Percentiles rank a stretch among this genome's conserved stretches.
These are phyloP conservation scores for Apophysomyces sp. DNA, from an alignment of 371 early-diverging fungal genomes.

Conservation along the genomic window DNA sequence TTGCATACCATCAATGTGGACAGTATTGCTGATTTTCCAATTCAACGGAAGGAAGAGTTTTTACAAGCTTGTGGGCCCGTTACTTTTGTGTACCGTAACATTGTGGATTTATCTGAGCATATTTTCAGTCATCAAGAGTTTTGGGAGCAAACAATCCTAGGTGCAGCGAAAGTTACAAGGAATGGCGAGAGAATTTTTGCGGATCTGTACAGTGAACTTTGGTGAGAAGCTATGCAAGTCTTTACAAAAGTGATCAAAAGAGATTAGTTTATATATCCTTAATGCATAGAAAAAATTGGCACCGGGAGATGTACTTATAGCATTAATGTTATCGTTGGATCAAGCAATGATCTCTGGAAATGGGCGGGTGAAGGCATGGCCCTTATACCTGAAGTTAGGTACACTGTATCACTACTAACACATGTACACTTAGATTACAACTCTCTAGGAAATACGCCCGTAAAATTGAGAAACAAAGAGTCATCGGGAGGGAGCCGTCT, in stretches of 20 bases:
- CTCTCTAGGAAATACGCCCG: neutral
- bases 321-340: neutral
- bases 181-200: neutral
- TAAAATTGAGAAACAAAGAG: neutral
- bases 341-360: neutral
- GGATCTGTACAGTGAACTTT: neutral
- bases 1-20: neutral
- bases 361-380: neutral
- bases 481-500: neutral
- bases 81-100: neutral
- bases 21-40: neutral
- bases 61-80: neutral
- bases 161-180: neutral
- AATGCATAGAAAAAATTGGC: neutral
- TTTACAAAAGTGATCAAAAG: neutral
- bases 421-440: no score
- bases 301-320: neutral
- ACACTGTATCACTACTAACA: neutral
- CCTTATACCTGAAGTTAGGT: slow-evolving; percentile 5
- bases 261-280: no score
- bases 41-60: neutral
- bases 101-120: neutral
- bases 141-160: neutral
- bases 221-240: neutral
- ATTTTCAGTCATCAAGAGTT: neutral